Percentiles rank a stretch among this genome's conserved stretches.
phyloP scores from a whole-genome alignment of 352 stramenopile genomes.

The Pythium brassicae region DNA sequence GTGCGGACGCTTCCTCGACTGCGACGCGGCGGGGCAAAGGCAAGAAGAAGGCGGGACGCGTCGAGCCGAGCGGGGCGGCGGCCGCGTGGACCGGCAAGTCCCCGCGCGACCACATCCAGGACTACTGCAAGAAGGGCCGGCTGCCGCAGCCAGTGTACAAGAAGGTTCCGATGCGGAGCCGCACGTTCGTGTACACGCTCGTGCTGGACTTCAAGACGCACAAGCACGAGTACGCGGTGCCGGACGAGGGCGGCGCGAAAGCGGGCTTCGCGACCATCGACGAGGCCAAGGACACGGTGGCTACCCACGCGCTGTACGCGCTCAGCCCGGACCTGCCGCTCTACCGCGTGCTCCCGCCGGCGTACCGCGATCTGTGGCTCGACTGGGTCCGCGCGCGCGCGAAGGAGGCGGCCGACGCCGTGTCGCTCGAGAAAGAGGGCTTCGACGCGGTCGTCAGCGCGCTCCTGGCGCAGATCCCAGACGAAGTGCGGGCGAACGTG shows the following conservation, averaged over 20 bases:
- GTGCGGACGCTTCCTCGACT: not conserved
- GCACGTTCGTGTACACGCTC: constrained; percentile 46
- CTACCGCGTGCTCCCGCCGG: constrained; percentile 85
- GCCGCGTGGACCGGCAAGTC: constrained; percentile 72
- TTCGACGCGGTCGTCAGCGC: constrained; percentile 52
- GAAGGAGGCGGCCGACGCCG: constrained; percentile 23
- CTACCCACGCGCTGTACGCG: constrained; percentile 85
- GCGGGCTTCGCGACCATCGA: constrained; percentile 58
- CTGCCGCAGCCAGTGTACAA: constrained; percentile 78
- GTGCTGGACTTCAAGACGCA: constrained; percentile 41
- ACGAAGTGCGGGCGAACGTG: constrained; percentile 42
- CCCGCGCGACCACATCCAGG: constrained; percentile 84
- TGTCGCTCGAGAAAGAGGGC: constrained; percentile 33
- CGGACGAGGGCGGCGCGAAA: constrained; percentile 27
- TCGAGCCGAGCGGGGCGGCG: constrained; percentile 23
- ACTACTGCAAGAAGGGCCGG: constrained; percentile 87
- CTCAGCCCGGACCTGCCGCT: constrained; percentile 81
- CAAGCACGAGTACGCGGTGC: constrained; percentile 37
- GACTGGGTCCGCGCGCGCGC: constrained; percentile 48
- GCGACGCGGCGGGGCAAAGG: not conserved
- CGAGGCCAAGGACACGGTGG: constrained; percentile 70
- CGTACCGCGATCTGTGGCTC: constrained; percentile 87
- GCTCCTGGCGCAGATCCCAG: constrained; percentile 41
- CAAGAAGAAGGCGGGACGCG: constrained; percentile 28
- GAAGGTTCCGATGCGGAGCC: constrained; percentile 17